Conservation (phyloP, 495 filamentous ascomycete genomes). For the Podospora anserina region DNA sequence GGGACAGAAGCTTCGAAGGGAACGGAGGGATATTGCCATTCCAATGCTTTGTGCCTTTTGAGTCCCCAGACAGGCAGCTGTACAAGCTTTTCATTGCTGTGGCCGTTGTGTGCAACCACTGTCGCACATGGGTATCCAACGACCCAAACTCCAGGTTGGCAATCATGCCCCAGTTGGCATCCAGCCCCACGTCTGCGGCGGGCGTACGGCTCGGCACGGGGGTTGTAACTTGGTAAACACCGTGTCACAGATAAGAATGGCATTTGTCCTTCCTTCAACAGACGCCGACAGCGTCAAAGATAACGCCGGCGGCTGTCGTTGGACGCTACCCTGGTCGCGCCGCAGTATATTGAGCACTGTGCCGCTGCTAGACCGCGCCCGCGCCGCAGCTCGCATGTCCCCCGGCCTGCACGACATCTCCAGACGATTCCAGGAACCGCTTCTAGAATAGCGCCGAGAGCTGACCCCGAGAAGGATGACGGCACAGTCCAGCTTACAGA, state of each 20-base stretch:
- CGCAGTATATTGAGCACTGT: slow-evolving; percentile 10
- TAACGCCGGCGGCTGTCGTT: neutral
- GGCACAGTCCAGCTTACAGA: slow-evolving; percentile 1
- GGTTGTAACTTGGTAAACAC: neutral
- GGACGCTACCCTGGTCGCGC: slow-evolving; percentile 1
- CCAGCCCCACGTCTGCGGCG: neutral
- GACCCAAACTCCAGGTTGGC: neutral
- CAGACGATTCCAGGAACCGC: neutral
- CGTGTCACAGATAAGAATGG: neutral
- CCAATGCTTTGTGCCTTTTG: neutral
- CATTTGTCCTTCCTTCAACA: neutral
- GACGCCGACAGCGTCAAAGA: slow-evolving; percentile 6
- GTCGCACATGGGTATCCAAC: neutral
- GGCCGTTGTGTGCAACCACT: slow-evolving; percentile 1
- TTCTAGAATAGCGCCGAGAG: neutral
- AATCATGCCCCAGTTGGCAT: slow-evolving; percentile 5
- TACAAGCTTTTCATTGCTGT: slow-evolving; percentile 3
- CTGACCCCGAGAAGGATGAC: neutral
- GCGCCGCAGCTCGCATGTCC: slow-evolving; percentile 1
- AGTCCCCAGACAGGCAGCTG: neutral
- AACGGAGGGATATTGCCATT: slow-evolving; percentile 2
- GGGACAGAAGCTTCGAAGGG: neutral
- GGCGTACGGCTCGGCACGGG: slow-evolving; percentile 1
- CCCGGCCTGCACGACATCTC: neutral
- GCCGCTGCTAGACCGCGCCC: slow-evolving; percentile 8